A percentile compares a stretch with the other conserved stretches of the same genome.
Evolutionary conservation across 257 asterid genomes (phyloP).

Genomic region (Nicotiana knightiana): DNA sequence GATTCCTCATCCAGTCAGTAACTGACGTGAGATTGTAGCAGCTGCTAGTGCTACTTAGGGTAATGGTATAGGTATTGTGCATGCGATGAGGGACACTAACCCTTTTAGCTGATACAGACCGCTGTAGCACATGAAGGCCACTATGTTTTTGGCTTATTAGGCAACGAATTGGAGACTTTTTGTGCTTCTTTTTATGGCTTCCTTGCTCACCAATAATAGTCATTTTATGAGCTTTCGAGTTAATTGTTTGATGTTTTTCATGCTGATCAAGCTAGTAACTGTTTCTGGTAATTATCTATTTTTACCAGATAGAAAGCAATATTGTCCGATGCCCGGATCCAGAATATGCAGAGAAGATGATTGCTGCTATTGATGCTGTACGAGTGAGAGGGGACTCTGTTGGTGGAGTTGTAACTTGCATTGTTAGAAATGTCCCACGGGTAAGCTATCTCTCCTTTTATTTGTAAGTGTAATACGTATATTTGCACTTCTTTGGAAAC

Average conservation of each 20-base stretch:
- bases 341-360: conserved; percentile 95
- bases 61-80: background rate
- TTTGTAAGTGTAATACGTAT: background rate
- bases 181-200: background rate
- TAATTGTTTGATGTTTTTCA: background rate
- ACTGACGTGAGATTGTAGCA: conserved; percentile 1
- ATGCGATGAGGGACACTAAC: background rate
- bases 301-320: conserved; percentile 70
- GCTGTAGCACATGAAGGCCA: background rate
- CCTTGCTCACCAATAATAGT: background rate
- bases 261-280: background rate
- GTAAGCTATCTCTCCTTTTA: conserved; percentile 29
- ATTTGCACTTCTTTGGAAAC: background rate
- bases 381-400: conserved; percentile 93
- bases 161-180: background rate
- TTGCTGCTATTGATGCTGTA: conserved; percentile 92
- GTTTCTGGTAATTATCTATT: background rate
- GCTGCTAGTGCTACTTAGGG: background rate
- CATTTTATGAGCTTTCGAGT: background rate
- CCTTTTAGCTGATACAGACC: background rate
- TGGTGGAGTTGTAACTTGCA: conserved; percentile 98
- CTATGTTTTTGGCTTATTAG: background rate
- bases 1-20: background rate
- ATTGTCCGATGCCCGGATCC: conserved; percentile 92
- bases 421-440: conserved; percentile 85